Evolutionary conservation across 1,139 yeast genomes (phyloP).

Genomic region (Taphrina deformans): DNA sequence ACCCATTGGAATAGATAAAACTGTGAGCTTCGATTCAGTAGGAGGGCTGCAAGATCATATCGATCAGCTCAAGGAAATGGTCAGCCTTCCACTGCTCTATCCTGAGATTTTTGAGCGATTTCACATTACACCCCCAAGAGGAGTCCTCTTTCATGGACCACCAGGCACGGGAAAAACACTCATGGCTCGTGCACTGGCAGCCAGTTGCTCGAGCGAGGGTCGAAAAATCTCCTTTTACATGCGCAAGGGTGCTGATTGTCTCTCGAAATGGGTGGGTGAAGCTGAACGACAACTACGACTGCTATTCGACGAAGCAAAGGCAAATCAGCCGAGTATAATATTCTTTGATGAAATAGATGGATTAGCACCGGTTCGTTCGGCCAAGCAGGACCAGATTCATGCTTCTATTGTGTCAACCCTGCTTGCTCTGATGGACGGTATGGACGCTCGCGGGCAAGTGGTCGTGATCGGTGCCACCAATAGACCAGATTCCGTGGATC

Average conservation of each 20-base stretch:
- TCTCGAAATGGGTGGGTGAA: constrained; percentile 99
- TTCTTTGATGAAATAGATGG: constrained; percentile 98
- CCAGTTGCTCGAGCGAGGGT: constrained; percentile 80
- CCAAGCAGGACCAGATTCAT: constrained; percentile 96
- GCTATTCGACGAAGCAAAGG: constrained; percentile 91
- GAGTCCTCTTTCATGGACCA: constrained; percentile 97
- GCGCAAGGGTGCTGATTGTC: constrained; percentile 98
- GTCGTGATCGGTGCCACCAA: constrained; percentile 98
- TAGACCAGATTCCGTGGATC: constrained; percentile 96
- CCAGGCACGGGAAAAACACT: constrained; percentile 99
- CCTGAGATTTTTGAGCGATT: constrained; percentile 93
- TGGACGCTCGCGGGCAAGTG: constrained; percentile 96
- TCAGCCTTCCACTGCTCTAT: constrained; percentile 83
- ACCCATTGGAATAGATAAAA: constrained; percentile 91
- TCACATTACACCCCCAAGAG: constrained; percentile 93
- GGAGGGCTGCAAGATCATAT: constrained; percentile 90
- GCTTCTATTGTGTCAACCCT: constrained; percentile 95
- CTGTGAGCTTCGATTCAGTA: constrained; percentile 82
- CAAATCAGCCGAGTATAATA: constrained; percentile 91
- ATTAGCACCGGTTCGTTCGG: constrained; percentile 93
- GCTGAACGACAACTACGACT: constrained; percentile 92
- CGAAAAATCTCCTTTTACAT: constrained; percentile 91
- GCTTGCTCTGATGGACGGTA: constrained; percentile 96
- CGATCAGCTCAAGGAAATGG: constrained; percentile 94
- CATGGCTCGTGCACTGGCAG: constrained; percentile 96